A percentile compares a stretch with the other conserved stretches of the same genome.
Evolutionary conservation across 305 asterid species (phyloP).

Genomic region (Coffea humblotiana): DNA sequence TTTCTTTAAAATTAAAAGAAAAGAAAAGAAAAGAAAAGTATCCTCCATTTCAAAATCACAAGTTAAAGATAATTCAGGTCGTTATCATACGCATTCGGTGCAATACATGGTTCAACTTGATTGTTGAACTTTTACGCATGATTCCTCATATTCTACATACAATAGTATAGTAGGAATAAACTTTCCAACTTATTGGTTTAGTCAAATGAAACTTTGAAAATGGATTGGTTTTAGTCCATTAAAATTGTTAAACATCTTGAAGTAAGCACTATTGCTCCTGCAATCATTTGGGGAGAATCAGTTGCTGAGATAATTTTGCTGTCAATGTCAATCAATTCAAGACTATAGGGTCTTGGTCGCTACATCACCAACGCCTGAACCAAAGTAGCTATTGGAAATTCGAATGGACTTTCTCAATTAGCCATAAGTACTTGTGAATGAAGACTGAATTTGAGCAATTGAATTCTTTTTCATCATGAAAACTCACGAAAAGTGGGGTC

Average conservation of each 20-base stretch:
- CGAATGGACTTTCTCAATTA: neutral
- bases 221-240: neutral
- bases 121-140: neutral
- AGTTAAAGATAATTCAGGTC: neutral
- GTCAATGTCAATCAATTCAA: constrained; percentile 12
- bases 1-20: no score
- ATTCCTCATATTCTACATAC: neutral
- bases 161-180: neutral
- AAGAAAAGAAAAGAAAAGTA: no score
- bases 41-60: neutral
- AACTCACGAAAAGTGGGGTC: neutral
- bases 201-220: neutral
- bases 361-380: neutral
- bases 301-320: neutral
- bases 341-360: neutral
- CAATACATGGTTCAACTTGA: neutral
- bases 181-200: neutral
- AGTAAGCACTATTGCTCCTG: constrained; percentile 17
- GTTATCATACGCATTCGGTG: constrained; percentile 15
- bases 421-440: neutral
- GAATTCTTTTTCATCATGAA: neutral
- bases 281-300: constrained; percentile 11
- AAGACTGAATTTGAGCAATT: neutral
- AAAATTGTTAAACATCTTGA: constrained; percentile 7
- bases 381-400: neutral